Conservation (phyloP, 805 yeast species). For the Tetrapisispora pingtungensis region DNA sequence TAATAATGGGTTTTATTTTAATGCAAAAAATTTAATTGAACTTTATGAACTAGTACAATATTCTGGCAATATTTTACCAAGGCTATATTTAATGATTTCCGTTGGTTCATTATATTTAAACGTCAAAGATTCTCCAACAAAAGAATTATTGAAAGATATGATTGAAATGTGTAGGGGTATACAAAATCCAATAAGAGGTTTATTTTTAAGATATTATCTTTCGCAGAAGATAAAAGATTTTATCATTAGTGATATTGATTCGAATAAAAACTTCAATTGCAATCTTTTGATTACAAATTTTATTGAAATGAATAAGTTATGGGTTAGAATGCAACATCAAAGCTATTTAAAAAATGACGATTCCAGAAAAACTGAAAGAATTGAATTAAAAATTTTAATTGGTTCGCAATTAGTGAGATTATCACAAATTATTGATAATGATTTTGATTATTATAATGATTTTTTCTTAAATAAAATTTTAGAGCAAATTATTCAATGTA, state of each 20-base stretch:
- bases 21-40: slow-evolving; percentile 47
- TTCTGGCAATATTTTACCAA: slow-evolving; percentile 83
- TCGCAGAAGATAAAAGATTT: slow-evolving; percentile 62
- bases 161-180: slow-evolving; percentile 95
- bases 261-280: slow-evolving; percentile 31
- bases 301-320: slow-evolving; percentile 93
- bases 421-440: slow-evolving; percentile 74
- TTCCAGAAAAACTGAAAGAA: slow-evolving; percentile 67
- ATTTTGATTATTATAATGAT: slow-evolving; percentile 35
- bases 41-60: slow-evolving; percentile 90
- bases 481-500: slow-evolving; percentile 87
- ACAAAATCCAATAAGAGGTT: slow-evolving; percentile 86
- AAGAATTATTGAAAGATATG: slow-evolving; percentile 87
- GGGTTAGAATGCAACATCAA: slow-evolving; percentile 95
- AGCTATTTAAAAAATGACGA: slow-evolving; percentile 80
- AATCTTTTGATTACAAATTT: slow-evolving; percentile 77
- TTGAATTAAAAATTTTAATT: slow-evolving; percentile 80
- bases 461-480: slow-evolving; percentile 67
- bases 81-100: slow-evolving; percentile 86
- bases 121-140: slow-evolving; percentile 63
- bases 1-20: slow-evolving; percentile 27
- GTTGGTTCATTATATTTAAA: slow-evolving; percentile 85
- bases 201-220: slow-evolving; percentile 78
- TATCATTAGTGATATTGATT: slow-evolving; percentile 11
- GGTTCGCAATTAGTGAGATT: slow-evolving; percentile 87